phyloP scores from a whole-genome alignment of 1,284 basidiomycete genomes.

The Puccinia triticina region DNA sequence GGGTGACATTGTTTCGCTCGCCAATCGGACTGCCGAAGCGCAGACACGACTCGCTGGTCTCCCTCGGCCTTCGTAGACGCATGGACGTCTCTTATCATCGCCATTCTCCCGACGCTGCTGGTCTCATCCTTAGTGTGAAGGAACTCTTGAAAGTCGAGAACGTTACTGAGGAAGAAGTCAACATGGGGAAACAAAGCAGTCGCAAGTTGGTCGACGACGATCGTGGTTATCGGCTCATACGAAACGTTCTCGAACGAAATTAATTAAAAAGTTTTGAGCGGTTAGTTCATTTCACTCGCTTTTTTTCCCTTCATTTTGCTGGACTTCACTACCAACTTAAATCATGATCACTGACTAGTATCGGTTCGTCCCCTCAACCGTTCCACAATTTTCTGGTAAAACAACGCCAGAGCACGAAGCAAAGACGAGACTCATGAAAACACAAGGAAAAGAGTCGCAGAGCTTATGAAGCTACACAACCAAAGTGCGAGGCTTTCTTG shows the following conservation, averaged over 20 bases:
- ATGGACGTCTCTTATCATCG: conserved; percentile 50
- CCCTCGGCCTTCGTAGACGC: conserved; percentile 43
- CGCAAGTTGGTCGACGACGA: conserved; percentile 43
- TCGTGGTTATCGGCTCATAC: conserved; percentile 50
- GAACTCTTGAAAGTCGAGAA: conserved; percentile 52
- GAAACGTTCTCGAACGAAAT: conserved; percentile 39
- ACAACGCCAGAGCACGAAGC: background rate
- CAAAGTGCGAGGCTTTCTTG: background rate
- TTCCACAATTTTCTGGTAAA: too few relatives aligned
- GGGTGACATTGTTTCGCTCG: conserved; percentile 48
- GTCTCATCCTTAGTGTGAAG: conserved; percentile 47
- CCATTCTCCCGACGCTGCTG: conserved; percentile 46
- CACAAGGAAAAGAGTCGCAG: background rate
- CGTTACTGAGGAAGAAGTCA: conserved; percentile 37
- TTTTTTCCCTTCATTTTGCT: background rate
- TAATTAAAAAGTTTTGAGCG: background rate
- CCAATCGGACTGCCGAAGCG: conserved; percentile 44
- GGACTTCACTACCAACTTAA: background rate
- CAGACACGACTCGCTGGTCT: conserved; percentile 33
- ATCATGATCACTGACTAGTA: background rate
- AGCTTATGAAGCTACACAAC: background rate
- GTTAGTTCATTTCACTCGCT: background rate
- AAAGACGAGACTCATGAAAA: background rate
- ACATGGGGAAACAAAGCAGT: conserved; percentile 27
- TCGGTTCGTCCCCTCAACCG: too few relatives aligned